Base-by-base conservation (phyloP, 1,284 basidiomycete genomes). In the Apiotrichum montevideense region DNA sequence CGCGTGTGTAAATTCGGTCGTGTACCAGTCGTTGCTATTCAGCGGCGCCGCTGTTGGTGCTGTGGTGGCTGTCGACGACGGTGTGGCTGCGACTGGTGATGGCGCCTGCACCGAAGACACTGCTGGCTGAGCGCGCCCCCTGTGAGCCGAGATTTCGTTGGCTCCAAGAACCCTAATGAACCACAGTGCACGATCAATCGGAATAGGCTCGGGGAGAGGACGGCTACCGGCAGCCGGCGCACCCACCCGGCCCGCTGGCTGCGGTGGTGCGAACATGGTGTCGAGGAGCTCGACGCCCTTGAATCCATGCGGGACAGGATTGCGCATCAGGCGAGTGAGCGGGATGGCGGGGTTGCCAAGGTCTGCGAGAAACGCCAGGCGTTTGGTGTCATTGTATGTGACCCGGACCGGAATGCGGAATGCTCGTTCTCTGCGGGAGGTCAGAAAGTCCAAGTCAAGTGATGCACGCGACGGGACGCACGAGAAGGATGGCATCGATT, bases 111-210 rank as follows among this genome's bases (percentile, higher is more conserved):
- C 67, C 7, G 57, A 54, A 14, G 59, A 52, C 0, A 55, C 47
- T 6, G 60, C 59, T 13, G 70, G 69, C 51, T 69, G 69, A 3
- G 66, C 61, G 46, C 72, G 59, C n/a, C 67, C 62, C 35, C 71
- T 84, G 49, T 87, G 84, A 82, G 81, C 60, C 67, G 91, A 87
- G 43, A 92, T 92, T 74, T 98, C 95, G 66, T 92, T 93, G 1
- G 88, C 90, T n/a, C 95, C 96, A 54, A 95, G 85, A 1, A 94
- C 89, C 11, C 93, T 83, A 35, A 98, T 83, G 72, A 96, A 93
- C 96, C 96, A 99, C 3, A 96, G 82, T 0, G 96, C 96, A 33
- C 96, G 81, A 1, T 86, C 82, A 44, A 94, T 84, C 1, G 88
- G 86, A 35, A 98, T 90, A 48, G 86, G 83, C 42, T 90, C 84